These are phyloP conservation scores for Afroboletus lepidellus DNA, from an alignment of 1,284 basidiomycete species.

Conservation along the genomic window DNA sequence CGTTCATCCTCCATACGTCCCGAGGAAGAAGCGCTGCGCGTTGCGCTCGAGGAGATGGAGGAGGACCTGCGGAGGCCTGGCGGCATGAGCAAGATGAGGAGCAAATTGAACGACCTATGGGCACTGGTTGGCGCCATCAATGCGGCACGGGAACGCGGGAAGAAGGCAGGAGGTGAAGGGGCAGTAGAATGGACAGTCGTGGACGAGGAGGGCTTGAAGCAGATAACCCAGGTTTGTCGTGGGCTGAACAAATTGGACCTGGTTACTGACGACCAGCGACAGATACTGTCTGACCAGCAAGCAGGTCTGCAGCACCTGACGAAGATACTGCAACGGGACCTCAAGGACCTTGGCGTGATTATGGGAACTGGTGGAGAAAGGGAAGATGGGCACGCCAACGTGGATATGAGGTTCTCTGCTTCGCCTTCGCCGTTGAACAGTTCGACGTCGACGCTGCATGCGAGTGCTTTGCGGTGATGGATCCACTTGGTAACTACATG, in stretches of 20 bases:
- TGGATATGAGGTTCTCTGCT: slow-evolving; percentile 25
- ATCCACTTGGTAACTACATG: slow-evolving; percentile 3
- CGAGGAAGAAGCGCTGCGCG: slow-evolving; percentile 75
- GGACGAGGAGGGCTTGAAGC: slow-evolving; percentile 77
- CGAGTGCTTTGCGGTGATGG: slow-evolving; percentile 36
- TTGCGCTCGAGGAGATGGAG: slow-evolving; percentile 72
- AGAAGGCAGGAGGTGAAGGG: slow-evolving; percentile 40
- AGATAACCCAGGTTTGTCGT: slow-evolving; percentile 67
- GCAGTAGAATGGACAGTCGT: slow-evolving; percentile 76
- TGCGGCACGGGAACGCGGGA: slow-evolving; percentile 56
- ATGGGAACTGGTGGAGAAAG: slow-evolving; percentile 48
- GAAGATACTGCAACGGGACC: slow-evolving; percentile 64
- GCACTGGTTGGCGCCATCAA: slow-evolving; percentile 78
- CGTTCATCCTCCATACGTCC: slow-evolving; percentile 77
- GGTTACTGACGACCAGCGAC: slow-evolving; percentile 10
- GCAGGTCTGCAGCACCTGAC: slow-evolving; percentile 78
- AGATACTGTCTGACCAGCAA: slow-evolving; percentile 82
- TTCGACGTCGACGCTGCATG: slow-evolving; percentile 36
- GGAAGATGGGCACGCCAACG: slow-evolving; percentile 28
- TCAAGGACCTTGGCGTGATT: slow-evolving; percentile 73
- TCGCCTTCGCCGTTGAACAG: slow-evolving; percentile 28
- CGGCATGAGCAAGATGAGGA: slow-evolving; percentile 61
- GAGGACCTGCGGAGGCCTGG: slow-evolving; percentile 60
- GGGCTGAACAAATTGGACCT: background rate
- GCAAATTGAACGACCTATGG: slow-evolving; percentile 83